Base-by-base conservation (phyloP, 2,329 filamentous ascomycete genomes). In the Dryadomyces sulphureus region DNA sequence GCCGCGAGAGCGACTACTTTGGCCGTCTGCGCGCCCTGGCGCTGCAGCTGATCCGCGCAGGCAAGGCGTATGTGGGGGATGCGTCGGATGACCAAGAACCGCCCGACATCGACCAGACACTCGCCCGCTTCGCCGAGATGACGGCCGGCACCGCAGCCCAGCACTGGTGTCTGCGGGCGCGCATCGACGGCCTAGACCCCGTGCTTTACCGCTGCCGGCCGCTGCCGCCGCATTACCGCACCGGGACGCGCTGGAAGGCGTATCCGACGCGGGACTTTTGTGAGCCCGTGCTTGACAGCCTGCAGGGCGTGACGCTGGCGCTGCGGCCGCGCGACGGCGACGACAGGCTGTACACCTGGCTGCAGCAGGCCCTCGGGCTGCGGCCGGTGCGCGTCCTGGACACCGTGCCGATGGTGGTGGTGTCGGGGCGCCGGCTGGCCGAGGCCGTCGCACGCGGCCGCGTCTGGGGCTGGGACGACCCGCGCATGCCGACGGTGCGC, bases 1-100 rank as follows among this genome's bases (percentile, higher is more conserved):
- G 84, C 17, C 92, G 90, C 67, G 94, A 90, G 2, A 93, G 84
- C 57, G 89, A 98, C 67, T 93, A 94, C 70, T 95, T 98, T 62
- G 77, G 95, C 57, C 74, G 89, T 60, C 75, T 96, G n/a, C 92
- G 94, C 65, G 79, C 94, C 41, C 82, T 83, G 60, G 85, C 82
- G 59, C 70, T 94, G 54, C 75, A 80, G 57, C 79, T 94, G 60
- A 90, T 96, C 65, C 83, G 82, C 60, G 77, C 82, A 51, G 90
- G 89, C 2, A 43, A 43, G 27, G 27, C 27, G 27, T 32, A 12
- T 32, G 27, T 14, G 4, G 27, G 16, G 9, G 27, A 32, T 14
- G 11, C 27, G 6, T 9, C 11, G 27, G 9, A 12, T 14, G 27
- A 14, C 27, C 11, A 32, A 8, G 27, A 14, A 3, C 11, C 11